These are phyloP conservation scores for Blastomyces percursus DNA, from an alignment of 2,329 filamentous ascomycete genomes.

Conservation along the genomic window DNA sequence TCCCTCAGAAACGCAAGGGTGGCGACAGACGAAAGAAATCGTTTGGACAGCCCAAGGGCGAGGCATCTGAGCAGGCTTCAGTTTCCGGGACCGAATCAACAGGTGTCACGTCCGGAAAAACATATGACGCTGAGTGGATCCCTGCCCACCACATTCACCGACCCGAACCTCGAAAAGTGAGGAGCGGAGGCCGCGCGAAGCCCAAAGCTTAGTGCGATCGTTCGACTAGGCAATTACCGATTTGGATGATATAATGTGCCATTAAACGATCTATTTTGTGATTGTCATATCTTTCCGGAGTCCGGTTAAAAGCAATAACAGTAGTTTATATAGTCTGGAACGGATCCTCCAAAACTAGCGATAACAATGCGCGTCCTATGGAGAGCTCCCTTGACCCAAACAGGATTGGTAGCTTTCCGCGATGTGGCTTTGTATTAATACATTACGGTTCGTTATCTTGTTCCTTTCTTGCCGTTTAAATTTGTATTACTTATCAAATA, in stretches of 20 bases:
- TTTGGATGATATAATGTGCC: neutral
- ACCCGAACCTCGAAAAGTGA: slow-evolving; percentile 56
- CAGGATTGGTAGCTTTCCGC: neutral
- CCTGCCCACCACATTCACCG: slow-evolving; percentile 80
- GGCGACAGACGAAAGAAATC: slow-evolving; percentile 55
- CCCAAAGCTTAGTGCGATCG: slow-evolving; percentile 7
- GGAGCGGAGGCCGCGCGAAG: slow-evolving; percentile 27
- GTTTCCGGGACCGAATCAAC: slow-evolving; percentile 62
- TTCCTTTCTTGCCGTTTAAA: neutral
- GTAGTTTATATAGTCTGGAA: neutral
- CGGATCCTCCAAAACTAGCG: neutral
- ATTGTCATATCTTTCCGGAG: neutral
- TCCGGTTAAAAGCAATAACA: neutral
- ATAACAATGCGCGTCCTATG: neutral
- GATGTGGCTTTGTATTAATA: neutral
- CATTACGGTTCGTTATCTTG: neutral
- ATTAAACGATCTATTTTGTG: neutral
- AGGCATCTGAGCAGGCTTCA: slow-evolving; percentile 47
- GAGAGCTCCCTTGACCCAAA: neutral
- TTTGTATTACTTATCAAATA: slow-evolving; percentile 5
- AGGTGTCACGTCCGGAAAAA: slow-evolving; percentile 50
- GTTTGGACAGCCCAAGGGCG: slow-evolving; percentile 56
- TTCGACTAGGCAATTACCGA: neutral
- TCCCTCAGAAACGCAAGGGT: slow-evolving; percentile 64
- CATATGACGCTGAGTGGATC: slow-evolving; percentile 90